Conservation (phyloP, 257 asterid genomes). For the Rubia yunnanensis region DNA sequence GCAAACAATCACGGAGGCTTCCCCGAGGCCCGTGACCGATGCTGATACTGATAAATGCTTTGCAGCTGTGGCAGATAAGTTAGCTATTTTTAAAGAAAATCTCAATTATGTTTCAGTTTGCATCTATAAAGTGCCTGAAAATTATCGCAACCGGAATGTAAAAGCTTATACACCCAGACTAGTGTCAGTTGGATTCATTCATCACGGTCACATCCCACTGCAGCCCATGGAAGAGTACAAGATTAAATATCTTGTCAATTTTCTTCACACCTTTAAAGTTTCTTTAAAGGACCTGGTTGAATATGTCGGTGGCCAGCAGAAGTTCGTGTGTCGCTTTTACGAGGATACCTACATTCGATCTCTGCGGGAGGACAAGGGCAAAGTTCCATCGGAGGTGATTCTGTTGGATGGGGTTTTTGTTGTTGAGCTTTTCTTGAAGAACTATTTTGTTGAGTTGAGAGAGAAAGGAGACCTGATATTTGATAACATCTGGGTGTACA, state of each 20-base stretch:
- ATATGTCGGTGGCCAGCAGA: slow-evolving; percentile 2
- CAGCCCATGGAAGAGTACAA: slow-evolving; percentile 26
- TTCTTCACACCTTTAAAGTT: slow-evolving; percentile 9
- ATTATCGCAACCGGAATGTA: slow-evolving; percentile 17
- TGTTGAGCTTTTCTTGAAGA: background rate
- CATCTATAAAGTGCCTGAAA: slow-evolving; percentile 22
- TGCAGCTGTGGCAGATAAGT: background rate
- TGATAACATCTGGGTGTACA: background rate
- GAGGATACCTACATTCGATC: slow-evolving; percentile 7
- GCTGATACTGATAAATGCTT: background rate
- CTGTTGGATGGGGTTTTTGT: background rate
- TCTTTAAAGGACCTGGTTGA: slow-evolving; percentile 8
- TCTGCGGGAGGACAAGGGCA: background rate
- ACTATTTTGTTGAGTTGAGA: background rate
- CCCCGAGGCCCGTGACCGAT: too few species aligned
- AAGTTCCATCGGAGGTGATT: background rate
- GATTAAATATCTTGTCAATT: slow-evolving; percentile 19
- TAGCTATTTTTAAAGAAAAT: background rate
- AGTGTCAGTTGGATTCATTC: slow-evolving; percentile 26
- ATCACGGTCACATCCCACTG: slow-evolving; percentile 9
- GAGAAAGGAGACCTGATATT: background rate
- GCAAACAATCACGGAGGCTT: too few species aligned
- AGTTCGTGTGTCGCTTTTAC: background rate
- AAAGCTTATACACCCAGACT: slow-evolving; percentile 23
- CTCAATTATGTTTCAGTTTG: slow-evolving; percentile 11